A percentile compares a stretch with the other conserved stretches of the same genome.
Evolutionary conservation across 192 early-diverging fungal genomes (phyloP).

Genomic region (Podila verticillata): DNA sequence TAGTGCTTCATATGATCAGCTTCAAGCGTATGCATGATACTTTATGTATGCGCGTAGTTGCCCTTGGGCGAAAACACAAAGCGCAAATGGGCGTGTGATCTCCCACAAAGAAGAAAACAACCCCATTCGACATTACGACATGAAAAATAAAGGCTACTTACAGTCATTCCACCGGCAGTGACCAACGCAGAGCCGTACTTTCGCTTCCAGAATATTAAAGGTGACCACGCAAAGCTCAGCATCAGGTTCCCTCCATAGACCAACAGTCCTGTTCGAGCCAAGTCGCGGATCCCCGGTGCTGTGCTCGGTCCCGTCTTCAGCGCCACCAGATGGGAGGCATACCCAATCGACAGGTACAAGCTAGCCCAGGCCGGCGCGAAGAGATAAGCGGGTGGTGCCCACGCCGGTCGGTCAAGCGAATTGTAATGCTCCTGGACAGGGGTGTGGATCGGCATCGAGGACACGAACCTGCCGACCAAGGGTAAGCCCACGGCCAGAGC

Average conservation of each 20-base stretch:
- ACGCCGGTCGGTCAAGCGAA: slow-evolving; percentile 8
- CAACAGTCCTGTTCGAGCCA: slow-evolving; percentile 26
- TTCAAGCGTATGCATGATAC: no score
- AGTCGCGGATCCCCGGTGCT: slow-evolving; percentile 2
- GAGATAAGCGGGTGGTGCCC: slow-evolving; percentile 19
- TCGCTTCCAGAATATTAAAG: slow-evolving; percentile 34
- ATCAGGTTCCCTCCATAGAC: slow-evolving; percentile 35
- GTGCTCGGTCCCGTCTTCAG: slow-evolving; percentile 17
- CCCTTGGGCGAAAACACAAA: no score
- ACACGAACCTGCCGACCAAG: slow-evolving; percentile 39
- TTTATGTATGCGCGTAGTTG: no score
- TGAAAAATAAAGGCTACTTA: slow-evolving; percentile 15
- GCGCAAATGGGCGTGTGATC: not conserved
- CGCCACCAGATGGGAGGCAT: slow-evolving; percentile 35
- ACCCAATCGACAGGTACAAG: slow-evolving; percentile 32
- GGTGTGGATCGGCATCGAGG: slow-evolving; percentile 5
- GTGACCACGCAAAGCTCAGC: slow-evolving; percentile 47
- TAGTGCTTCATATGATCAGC: no score
- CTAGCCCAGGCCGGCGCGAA: slow-evolving; percentile 35
- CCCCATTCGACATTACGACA: no score
- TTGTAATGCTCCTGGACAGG: slow-evolving; percentile 22
- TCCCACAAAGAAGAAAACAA: not conserved
- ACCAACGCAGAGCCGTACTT: slow-evolving; percentile 31
- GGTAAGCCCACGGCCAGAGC: slow-evolving; percentile 42
- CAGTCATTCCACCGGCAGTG: slow-evolving; percentile 34